These are phyloP conservation scores for Cyamopsis tetragonoloba DNA, from an alignment of 306 rosid genomes.

Conservation along the genomic window DNA sequence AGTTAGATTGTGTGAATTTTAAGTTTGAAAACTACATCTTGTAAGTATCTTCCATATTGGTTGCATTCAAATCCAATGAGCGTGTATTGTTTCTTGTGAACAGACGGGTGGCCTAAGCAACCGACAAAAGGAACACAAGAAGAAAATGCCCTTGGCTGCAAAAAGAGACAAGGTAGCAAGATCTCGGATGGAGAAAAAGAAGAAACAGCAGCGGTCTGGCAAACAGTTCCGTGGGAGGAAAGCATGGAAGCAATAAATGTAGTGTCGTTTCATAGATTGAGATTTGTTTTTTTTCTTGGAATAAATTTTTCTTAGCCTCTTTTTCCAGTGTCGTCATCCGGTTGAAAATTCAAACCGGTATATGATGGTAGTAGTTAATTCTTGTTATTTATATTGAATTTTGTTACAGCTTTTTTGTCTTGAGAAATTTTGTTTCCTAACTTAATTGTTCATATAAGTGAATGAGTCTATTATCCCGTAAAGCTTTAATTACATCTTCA, in stretches of 20 bases:
- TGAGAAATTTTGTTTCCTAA: not conserved
- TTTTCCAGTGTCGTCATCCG: not conserved
- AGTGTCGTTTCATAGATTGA: not conserved
- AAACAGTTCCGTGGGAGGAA: conserved; percentile 79
- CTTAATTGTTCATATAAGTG: no score
- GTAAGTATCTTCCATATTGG: not conserved
- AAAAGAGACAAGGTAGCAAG: conserved; percentile 53
- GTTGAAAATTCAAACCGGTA: not conserved
- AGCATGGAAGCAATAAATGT: conserved; percentile 46
- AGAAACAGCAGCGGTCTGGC: conserved; percentile 42
- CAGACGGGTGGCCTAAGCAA: conserved; percentile 92
- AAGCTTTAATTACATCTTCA: no score
- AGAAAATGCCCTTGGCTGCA: conserved; percentile 73
- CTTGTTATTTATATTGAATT: not conserved
- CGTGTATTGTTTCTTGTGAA: not conserved
- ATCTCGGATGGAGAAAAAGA: conserved; percentile 51
- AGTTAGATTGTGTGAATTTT: not conserved
- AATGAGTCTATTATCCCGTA: no score
- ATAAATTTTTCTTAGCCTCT: not conserved
- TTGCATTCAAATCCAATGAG: not conserved
- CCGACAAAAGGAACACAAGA: conserved; percentile 78
- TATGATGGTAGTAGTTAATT: no score
- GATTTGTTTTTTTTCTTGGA: not conserved
- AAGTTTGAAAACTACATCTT: not conserved
- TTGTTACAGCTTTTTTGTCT: not conserved